Conservation (phyloP, 371 early-diverging fungal genomes). For the Mucor saturninus region DNA sequence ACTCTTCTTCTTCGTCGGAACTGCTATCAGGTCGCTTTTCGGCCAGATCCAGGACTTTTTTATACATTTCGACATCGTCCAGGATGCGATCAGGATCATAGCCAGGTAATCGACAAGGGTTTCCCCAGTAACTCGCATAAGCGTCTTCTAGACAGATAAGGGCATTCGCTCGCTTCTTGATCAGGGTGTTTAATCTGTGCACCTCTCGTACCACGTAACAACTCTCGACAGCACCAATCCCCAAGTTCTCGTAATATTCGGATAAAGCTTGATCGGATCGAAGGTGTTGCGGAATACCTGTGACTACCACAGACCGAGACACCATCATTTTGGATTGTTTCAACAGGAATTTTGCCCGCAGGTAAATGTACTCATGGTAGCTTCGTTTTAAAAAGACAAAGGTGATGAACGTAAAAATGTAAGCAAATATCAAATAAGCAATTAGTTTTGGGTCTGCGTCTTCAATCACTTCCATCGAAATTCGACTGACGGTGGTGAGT, state of each 20-base stretch:
- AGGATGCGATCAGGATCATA: constrained; percentile 52
- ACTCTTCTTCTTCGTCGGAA: constrained; percentile 3
- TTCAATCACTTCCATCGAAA: constrained; percentile 42
- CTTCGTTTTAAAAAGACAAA: constrained; percentile 55
- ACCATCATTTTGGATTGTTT: constrained; percentile 43
- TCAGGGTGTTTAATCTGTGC: constrained; percentile 30
- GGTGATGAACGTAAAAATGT: constrained; percentile 55
- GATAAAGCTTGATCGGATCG: constrained; percentile 52
- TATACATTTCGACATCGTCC: constrained; percentile 38
- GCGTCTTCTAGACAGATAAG: constrained; percentile 44
- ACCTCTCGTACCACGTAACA: constrained; percentile 62
- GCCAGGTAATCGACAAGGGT: constrained; percentile 47
- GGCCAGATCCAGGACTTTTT: constrained; percentile 27
- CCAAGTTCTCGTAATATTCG: constrained; percentile 57
- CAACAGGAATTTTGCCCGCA: constrained; percentile 54
- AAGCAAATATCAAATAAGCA: constrained; percentile 61
- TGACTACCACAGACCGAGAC: constrained; percentile 61
- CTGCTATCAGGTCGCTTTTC: constrained; percentile 12
- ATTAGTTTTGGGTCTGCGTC: constrained; percentile 42
- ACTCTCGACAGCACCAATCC: constrained; percentile 56
- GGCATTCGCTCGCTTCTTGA: constrained; percentile 41
- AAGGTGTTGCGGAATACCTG: constrained; percentile 52
- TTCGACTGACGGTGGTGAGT: constrained; percentile 17
- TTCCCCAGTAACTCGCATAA: constrained; percentile 52
- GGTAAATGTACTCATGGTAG: constrained; percentile 49